These are phyloP conservation scores for Linnemannia exigua DNA, from an alignment of 192 early-diverging fungal genomes.

Conservation along the genomic window DNA sequence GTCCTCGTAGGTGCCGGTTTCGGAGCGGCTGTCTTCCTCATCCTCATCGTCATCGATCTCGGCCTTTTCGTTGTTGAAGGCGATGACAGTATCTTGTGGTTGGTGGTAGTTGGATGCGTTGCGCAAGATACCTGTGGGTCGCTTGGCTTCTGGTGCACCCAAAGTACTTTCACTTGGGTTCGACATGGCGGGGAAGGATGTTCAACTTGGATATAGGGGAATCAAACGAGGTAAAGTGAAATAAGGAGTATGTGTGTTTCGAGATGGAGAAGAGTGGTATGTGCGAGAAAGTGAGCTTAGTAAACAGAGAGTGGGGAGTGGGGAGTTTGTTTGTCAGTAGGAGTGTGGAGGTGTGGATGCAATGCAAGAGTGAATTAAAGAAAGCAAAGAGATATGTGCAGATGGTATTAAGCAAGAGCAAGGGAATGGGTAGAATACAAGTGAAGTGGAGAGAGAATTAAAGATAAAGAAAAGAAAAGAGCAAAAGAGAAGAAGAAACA, in stretches of 20 bases:
- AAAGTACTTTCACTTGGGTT: constrained; percentile 28
- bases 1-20: constrained; percentile 47
- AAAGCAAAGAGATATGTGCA: neutral
- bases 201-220: neutral
- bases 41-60: constrained; percentile 19
- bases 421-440: constrained; percentile 13
- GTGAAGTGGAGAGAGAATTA: neutral
- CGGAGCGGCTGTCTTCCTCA: constrained; percentile 21
- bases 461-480: constrained; percentile 8
- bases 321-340: neutral
- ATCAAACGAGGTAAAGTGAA: neutral
- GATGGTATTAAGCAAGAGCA: neutral
- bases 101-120: constrained; percentile 12
- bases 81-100: constrained; percentile 27
- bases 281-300: neutral
- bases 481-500: constrained; percentile 2
- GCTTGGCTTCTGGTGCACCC: constrained; percentile 18
- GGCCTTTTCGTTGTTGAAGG: constrained; percentile 26
- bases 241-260: neutral
- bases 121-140: constrained; percentile 27
- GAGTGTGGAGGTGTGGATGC: neutral
- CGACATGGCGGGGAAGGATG: constrained; percentile 17
- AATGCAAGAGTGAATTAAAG: neutral
- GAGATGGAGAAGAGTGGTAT: neutral
- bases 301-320: neutral